Conservation (phyloP, 2,329 filamentous ascomycete species). For the Exserohilum turcica region DNA sequence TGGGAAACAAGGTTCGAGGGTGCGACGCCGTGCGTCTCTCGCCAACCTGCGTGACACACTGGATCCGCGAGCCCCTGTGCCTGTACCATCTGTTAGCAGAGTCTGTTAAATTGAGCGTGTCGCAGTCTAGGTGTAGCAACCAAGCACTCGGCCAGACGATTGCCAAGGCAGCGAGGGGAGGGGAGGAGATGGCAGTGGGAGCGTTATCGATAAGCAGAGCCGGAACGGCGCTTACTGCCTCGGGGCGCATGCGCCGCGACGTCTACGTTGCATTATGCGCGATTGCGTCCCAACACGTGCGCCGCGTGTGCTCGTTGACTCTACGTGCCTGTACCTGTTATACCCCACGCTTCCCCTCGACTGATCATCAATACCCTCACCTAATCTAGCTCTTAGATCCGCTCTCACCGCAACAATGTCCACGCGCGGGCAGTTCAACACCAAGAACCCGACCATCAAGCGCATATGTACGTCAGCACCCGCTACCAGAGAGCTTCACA, state of each 20-base stretch:
- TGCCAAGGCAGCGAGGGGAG: not conserved
- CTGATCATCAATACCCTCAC: not conserved
- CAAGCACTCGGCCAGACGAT: not conserved
- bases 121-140: too few relatives aligned
- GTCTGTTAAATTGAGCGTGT: not conserved
- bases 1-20: too few relatives aligned
- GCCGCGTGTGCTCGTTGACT: not conserved
- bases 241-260: conserved; percentile 5
- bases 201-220: conserved; percentile 12
- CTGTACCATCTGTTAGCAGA: too few relatives aligned
- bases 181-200: not conserved
- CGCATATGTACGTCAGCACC: conserved; percentile 69
- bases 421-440: conserved; percentile 61
- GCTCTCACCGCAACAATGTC: conserved; percentile 38
- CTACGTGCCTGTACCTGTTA: not conserved
- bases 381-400: not conserved
- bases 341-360: not conserved
- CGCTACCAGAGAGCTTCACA: conserved; percentile 1
- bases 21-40: too few relatives aligned
- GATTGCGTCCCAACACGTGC: conserved; percentile 2
- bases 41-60: too few relatives aligned
- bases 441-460: conserved; percentile 82
- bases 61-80: too few relatives aligned
- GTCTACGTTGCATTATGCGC: conserved; percentile 14
- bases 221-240: conserved; percentile 11